Conservation (phyloP, 768 basidiomycete species). For the Panellus pusillus region DNA sequence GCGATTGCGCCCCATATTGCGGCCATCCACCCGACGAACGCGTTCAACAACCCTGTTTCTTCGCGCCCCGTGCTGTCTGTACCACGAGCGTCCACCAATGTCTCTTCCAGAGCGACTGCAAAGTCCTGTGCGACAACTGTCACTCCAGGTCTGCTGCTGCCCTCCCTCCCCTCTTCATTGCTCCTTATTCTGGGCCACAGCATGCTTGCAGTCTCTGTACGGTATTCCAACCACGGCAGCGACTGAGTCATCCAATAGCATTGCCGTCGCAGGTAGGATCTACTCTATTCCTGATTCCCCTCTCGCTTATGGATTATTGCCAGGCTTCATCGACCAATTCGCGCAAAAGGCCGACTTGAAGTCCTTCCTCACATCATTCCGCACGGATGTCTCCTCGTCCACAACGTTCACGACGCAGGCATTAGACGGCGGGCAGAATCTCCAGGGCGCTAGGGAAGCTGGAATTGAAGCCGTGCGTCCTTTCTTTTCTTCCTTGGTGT, state of each 20-base stretch:
- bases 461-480: slow-evolving; percentile 23
- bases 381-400: slow-evolving; percentile 21
- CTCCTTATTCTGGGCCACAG: slow-evolving; percentile 20
- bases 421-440: slow-evolving; percentile 22
- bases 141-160: slow-evolving; percentile 9
- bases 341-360: slow-evolving; percentile 22
- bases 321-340: slow-evolving; percentile 25
- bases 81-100: not conserved
- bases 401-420: slow-evolving; percentile 21
- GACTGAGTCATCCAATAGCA: slow-evolving; percentile 18
- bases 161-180: not conserved
- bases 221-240: slow-evolving; percentile 34
- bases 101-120: not conserved
- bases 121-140: slow-evolving; percentile 1
- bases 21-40: slow-evolving; percentile 34
- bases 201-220: slow-evolving; percentile 26
- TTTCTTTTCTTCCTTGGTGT: slow-evolving; percentile 1
- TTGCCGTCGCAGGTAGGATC: slow-evolving; percentile 12
- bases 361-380: slow-evolving; percentile 19
- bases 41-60: slow-evolving; percentile 24
- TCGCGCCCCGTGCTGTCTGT: slow-evolving; percentile 23
- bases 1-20: slow-evolving; percentile 30
- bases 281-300: not conserved
- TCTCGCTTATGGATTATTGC: not conserved
- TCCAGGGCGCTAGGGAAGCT: slow-evolving; percentile 10